Percentiles rank a stretch among this genome's conserved stretches.
phyloP scores from a whole-genome alignment of 106 monocot genomes.

The Xerophyta viscosa region DNA sequence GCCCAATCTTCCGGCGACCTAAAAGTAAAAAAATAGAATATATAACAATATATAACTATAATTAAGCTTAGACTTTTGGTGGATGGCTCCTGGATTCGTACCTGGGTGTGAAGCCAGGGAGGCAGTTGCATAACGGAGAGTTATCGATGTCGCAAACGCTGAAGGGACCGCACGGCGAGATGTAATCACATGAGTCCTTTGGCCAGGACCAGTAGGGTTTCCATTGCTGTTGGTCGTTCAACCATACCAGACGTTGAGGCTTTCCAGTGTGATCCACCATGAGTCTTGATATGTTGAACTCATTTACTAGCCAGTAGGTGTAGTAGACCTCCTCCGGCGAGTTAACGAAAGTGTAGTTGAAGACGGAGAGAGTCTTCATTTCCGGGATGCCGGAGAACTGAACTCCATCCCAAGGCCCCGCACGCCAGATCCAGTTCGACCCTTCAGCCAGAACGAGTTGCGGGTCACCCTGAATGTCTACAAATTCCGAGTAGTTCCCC shows the following conservation, averaged over 20 bases:
- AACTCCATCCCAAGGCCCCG: constrained; percentile 24
- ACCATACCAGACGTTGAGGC: constrained; percentile 16
- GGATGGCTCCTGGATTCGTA: too few species aligned
- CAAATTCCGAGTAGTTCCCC: too few species aligned
- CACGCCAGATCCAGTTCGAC: constrained; percentile 17
- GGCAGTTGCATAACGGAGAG: constrained; percentile 7
- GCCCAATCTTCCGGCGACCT: constrained; percentile 5
- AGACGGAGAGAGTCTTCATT: background rate
- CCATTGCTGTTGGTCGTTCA: constrained; percentile 7
- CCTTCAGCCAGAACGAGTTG: too few species aligned
- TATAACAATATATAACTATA: too few species aligned
- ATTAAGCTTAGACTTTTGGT: too few species aligned
- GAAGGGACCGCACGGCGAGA: constrained; percentile 16
- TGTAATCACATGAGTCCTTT: constrained; percentile 20
- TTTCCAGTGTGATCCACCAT: constrained; percentile 3
- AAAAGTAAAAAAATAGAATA: too few species aligned
- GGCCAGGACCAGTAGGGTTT: constrained; percentile 16
- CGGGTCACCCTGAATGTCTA: too few species aligned
- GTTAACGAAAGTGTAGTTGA: constrained; percentile 12
- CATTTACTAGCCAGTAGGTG: background rate
- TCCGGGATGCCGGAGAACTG: constrained; percentile 16
- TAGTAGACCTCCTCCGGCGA: constrained; percentile 15
- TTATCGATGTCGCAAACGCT: constrained; percentile 11
- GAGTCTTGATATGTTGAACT: constrained; percentile 5
- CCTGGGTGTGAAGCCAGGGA: constrained; percentile 16